phyloP scores from a whole-genome alignment of 2,329 filamentous ascomycete species.

The Fusarium luffae region DNA sequence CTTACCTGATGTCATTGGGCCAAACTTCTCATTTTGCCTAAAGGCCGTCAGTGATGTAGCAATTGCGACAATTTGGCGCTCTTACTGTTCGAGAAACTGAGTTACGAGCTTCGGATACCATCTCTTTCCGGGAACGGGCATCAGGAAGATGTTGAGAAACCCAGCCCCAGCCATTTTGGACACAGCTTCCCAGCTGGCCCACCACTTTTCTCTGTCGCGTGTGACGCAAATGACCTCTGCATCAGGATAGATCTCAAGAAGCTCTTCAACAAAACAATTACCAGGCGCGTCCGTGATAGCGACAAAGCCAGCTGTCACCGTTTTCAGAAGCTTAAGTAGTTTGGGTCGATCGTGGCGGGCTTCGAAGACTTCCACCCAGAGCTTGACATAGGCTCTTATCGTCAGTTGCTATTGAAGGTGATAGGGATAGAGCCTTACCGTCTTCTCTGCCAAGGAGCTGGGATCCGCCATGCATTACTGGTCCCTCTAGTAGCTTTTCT shows the following conservation, averaged over 20 bases:
- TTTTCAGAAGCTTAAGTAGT: not conserved
- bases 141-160: not conserved
- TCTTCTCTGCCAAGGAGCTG: not conserved
- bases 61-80: rapidly evolving
- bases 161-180: not conserved
- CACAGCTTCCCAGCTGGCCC: not conserved
- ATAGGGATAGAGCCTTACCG: rapidly evolving
- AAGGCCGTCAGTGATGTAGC: not conserved
- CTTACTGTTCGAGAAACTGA: not conserved
- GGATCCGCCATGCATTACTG: not conserved
- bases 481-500: not conserved
- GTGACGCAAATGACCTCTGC: not conserved
- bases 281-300: not conserved
- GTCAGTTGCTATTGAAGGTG: not conserved
- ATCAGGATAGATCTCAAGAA: not conserved
- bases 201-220: not conserved
- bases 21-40: not conserved
- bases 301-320: not conserved
- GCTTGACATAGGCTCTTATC: not conserved
- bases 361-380: not conserved
- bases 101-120: not conserved
- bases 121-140: not conserved
- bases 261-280: not conserved
- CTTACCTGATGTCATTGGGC: not conserved
- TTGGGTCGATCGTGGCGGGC: not conserved